Evolutionary conservation across 352 stramenopile species (phyloP), one percentile per base, ranked within the genome.

Genomic region (Phytophthora litchii): DNA sequence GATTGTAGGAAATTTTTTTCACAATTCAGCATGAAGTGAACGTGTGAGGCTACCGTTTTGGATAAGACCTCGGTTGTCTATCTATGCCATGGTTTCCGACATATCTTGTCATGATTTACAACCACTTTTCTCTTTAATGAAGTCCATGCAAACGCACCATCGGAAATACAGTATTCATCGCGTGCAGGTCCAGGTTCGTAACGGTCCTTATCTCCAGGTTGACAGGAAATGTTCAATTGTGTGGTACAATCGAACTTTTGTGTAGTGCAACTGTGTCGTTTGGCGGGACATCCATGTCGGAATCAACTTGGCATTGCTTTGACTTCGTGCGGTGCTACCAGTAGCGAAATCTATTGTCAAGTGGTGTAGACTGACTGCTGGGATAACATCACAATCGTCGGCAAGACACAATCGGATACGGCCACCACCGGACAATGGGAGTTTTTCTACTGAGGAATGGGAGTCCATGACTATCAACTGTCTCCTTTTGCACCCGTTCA

Each of bases 391-490:
- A 63, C 32, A 41, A 49, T 54, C 45, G 5, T 35, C 29, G 11
- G 10, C n/a, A 11, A 34, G 7, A 11, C 29, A 12, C 6, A 7
- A n/a, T 12, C 7, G 14, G 37, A 9, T 49, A 27, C 6, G 19
- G 46, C 38, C 55, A 57, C 56, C 47, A 47, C 56, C 47, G 40
- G 48, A 59, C 40, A 45, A 64, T 38, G 37, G 38, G 17, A 10
- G 40, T 52, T 60, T 60, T 51, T 63, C 54, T 63, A 36, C 37
- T 38, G 20, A 41, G 29, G 48, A 55, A 19, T 38, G 48, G 41
- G 23, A 51, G 38, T 19, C 34, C 13, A 34, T 52, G 41, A 9
- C 41, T 45, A 52, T 52, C 31, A 16, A 25, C n/a, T 35, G 37
- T 6, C 27, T 37, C 12, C 13, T 14, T 8, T 27, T 47, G 35